Evolutionary conservation across 306 rosid species (phyloP).

Genomic region (Prosopis cineraria): DNA sequence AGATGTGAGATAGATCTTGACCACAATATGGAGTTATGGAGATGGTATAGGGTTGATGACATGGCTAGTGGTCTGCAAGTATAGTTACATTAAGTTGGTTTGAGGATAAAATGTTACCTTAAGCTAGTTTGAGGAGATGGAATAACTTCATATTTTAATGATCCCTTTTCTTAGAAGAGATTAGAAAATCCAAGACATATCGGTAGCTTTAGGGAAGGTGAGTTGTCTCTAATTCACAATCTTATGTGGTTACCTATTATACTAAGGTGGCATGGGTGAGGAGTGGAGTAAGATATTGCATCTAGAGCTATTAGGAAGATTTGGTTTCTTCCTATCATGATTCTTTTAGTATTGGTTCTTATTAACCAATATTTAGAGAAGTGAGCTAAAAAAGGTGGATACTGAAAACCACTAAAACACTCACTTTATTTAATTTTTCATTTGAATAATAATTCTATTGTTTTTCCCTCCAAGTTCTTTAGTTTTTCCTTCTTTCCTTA

Average conservation of each 20-base stretch:
- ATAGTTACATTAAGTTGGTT: conserved; percentile 7
- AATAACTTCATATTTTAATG: background rate
- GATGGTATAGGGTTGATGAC: background rate
- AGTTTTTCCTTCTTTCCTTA: background rate
- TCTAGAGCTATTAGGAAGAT: background rate
- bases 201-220: background rate
- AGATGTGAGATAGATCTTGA: conserved; percentile 4
- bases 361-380: background rate
- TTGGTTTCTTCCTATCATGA: background rate
- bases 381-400: background rate
- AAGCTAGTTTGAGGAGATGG: background rate
- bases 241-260: background rate
- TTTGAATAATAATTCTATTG: background rate
- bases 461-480: background rate
- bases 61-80: background rate
- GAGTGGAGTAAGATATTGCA: background rate
- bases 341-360: background rate
- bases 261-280: background rate
- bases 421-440: background rate
- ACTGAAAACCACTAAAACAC: background rate
- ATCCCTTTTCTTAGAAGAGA: background rate
- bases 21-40: background rate
- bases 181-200: background rate
- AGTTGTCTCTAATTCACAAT: background rate
- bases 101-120: conserved; percentile 2